Conservation (phyloP, 179 eudicot genomes). For the Amaranthus tricolor region DNA sequence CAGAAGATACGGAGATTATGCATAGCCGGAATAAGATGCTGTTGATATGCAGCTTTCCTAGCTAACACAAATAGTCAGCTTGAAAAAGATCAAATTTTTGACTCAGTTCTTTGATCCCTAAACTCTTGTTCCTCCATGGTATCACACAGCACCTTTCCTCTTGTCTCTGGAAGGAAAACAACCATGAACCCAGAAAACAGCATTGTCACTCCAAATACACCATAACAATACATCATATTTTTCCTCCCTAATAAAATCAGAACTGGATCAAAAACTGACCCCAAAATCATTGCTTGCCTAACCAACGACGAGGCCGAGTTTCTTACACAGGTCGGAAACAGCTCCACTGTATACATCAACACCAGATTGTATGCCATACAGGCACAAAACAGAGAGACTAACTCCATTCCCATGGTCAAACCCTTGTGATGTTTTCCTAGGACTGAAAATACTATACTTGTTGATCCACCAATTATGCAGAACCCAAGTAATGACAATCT, state of each 20-base stretch:
- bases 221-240: background rate
- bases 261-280: conserved; percentile 1
- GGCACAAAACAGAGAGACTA: conserved; percentile 27
- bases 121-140: conserved; percentile 7
- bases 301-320: conserved; percentile 18
- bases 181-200: conserved; percentile 1
- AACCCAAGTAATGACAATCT: conserved; percentile 26
- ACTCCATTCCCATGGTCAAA: background rate
- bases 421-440: background rate
- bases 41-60: no score
- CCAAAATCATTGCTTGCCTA: conserved; percentile 6
- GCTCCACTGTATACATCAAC: conserved; percentile 27
- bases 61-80: no score
- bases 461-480: conserved; percentile 20
- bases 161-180: conserved; percentile 6
- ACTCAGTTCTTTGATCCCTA: background rate
- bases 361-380: conserved; percentile 30
- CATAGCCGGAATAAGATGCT: no score
- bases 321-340: conserved; percentile 31
- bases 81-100: no score
- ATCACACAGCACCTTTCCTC: conserved; percentile 12
- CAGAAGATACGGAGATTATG: no score
- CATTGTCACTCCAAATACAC: conserved; percentile 2
- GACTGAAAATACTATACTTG: conserved; percentile 5
- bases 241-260: background rate